Evolutionary conservation across 2,329 filamentous ascomycete genomes (phyloP), one percentile per base, ranked within the genome.

Genomic region (Botryotinia convoluta): DNA sequence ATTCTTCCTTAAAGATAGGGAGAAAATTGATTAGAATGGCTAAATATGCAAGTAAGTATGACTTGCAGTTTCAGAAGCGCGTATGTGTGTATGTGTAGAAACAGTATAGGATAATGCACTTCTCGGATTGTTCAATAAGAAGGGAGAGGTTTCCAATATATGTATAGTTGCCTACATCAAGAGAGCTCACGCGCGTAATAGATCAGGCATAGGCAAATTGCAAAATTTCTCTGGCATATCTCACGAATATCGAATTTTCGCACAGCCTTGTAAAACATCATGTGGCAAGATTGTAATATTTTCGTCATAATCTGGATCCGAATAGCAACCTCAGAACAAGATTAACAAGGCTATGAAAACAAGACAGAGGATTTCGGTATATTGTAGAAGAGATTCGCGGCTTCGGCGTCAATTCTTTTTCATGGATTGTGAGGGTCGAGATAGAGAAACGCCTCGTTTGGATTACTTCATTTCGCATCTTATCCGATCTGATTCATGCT

Each of bases 131-230:
- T 42, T 37, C 45, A 68, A 59, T 57, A 48, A 69, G 35, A 29
- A 18, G 45, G 20, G 32, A 51, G 35, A 54, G n/a, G 26, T 54
- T 26, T 37, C 20, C 22, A n/a, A 22, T 72, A 29, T 72, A 72
- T 72, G 71, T 68, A 68, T 48, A 35, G 71, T 3, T 72, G 61
- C 62, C 62, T 68, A 35, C 37, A 51, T 35, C 10, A 16, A 20
- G 18, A 22, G n/a, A 26, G 6, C 29, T 59, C 45, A 65, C 45
- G 20, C 37, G 69, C 35, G n/a, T 26, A 68, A 10, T 18, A 18
- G 45, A 16, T 8, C 18, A 42, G 48, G 65, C 65, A 68, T 54
- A 29, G 26, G 26, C 10, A 42, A 44, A 37, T 39, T 29, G 2
- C 20, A 44, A 59, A 45, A 45, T 44, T 29, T 37, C 16, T 26